Conservation (phyloP, 164 flowering plant species). For the Echeveria elegans region DNA sequence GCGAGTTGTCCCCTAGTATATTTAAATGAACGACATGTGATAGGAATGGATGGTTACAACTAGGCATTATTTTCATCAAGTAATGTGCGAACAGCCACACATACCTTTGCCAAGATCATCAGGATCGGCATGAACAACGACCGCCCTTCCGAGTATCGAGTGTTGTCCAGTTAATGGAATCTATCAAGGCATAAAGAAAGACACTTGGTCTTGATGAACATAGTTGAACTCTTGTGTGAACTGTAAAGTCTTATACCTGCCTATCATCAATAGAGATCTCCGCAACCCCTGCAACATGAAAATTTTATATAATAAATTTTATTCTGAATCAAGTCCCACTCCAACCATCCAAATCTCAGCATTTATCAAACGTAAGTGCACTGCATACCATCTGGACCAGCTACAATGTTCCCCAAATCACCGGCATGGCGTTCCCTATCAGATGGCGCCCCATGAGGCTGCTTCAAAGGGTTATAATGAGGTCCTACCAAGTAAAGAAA, state of each 20-base stretch:
- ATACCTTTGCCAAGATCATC: constrained; percentile 98
- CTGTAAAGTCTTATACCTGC: constrained; percentile 9
- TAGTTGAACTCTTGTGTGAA: background rate
- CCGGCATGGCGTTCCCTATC: constrained; percentile 95
- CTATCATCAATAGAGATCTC: background rate
- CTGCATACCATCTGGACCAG: constrained; percentile 79
- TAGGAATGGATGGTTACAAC: too few relatives aligned
- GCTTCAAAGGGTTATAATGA: constrained; percentile 78
- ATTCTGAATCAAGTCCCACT: background rate
- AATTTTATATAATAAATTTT: background rate
- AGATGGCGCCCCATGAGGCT: constrained; percentile 91
- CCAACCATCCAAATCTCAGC: constrained; percentile 1
- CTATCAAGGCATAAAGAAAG: constrained; percentile 23
- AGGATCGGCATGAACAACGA: constrained; percentile 95
- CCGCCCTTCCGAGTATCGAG: constrained; percentile 92
- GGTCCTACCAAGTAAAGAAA: constrained; percentile 30
- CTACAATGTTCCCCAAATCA: constrained; percentile 84
- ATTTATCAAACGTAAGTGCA: background rate
- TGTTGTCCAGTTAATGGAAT: constrained; percentile 81
- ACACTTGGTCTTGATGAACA: background rate
- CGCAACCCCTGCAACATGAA: constrained; percentile 4
- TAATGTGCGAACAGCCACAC: background rate
- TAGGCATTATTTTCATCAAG: too few relatives aligned
- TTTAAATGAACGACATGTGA: too few relatives aligned
- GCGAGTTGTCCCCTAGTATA: too few relatives aligned